phyloP scores from a whole-genome alignment of 192 early-diverging fungal genomes.

The Funneliformis geosporum region DNA sequence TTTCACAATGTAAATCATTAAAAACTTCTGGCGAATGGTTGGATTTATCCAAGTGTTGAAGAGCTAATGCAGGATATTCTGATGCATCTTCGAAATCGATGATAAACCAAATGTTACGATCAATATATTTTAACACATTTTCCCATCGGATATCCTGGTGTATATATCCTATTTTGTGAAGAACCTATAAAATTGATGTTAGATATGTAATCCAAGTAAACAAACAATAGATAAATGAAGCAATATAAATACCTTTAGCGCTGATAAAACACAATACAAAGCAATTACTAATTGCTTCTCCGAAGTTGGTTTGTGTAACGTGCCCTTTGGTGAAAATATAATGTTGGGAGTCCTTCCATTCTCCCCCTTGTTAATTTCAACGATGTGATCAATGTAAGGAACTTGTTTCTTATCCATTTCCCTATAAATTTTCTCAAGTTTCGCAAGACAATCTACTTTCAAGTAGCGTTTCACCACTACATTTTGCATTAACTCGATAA shows the following conservation, averaged over 20 bases:
- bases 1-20: not conserved
- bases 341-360: no score
- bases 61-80: not conserved
- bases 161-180: not conserved
- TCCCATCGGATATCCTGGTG: not conserved
- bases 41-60: not conserved
- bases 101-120: slow-evolving; percentile 13
- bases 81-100: slow-evolving; percentile 21
- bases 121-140: slow-evolving; percentile 21
- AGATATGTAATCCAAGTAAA: not conserved
- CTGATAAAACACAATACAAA: slow-evolving; percentile 10
- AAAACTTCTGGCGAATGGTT: slow-evolving; percentile 13
- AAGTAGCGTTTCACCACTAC: no score
- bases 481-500: not conserved
- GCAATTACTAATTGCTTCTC: slow-evolving; percentile 14
- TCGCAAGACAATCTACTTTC: no score
- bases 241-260: slow-evolving; percentile 10
- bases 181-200: not conserved
- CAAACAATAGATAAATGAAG: not conserved
- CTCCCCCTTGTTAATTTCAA: no score
- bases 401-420: no score
- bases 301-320: not conserved
- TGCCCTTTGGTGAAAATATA: slow-evolving; percentile 13
- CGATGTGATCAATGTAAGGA: no score
- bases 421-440: no score